Evolutionary conservation across 768 basidiomycete genomes (phyloP).

Genomic region (Podaxis pistillaris): DNA sequence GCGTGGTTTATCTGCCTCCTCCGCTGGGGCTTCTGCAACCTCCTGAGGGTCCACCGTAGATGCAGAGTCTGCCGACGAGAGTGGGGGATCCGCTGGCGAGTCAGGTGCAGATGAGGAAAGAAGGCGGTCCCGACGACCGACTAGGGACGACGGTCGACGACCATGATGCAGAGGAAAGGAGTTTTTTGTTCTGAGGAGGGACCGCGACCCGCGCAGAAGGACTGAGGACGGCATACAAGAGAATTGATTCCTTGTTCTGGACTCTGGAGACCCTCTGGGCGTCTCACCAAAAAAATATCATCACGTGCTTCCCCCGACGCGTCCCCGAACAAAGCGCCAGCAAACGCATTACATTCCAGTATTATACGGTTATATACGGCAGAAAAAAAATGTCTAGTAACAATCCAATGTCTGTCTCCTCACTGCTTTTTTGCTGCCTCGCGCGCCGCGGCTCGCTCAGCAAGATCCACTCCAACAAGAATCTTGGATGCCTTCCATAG

Average conservation of each 20-base stretch:
- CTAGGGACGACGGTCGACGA: constrained; percentile 18
- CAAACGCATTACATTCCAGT: constrained; percentile 8
- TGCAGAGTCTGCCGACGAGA: constrained; percentile 14
- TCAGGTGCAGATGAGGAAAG: constrained; percentile 10
- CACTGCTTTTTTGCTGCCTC: constrained; percentile 27
- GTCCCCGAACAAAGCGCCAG: neutral
- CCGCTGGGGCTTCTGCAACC: constrained; percentile 23
- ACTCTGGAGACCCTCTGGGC: constrained; percentile 14
- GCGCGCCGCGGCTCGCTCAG: constrained; percentile 72
- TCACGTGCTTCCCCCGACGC: constrained; percentile 14
- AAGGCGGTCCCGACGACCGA: constrained; percentile 7
- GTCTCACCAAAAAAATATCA: constrained; percentile 14
- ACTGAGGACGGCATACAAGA: constrained; percentile 18
- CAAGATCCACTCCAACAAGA: constrained; percentile 89
- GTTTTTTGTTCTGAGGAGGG: constrained; percentile 6
- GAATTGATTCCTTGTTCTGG: constrained; percentile 11
- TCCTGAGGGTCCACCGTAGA: constrained; percentile 20
- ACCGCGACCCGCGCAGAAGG: constrained; percentile 16
- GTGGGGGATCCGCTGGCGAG: constrained; percentile 16
- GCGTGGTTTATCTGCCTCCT: constrained; percentile 47
- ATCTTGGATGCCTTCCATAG: constrained; percentile 98
- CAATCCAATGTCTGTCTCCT: constrained; percentile 12
- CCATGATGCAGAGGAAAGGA: constrained; percentile 17
- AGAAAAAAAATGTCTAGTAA: constrained; percentile 13
- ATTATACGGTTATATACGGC: constrained; percentile 13